Base-by-base conservation (phyloP, 306 rosid species). In the Sicyos baderoa region DNA sequence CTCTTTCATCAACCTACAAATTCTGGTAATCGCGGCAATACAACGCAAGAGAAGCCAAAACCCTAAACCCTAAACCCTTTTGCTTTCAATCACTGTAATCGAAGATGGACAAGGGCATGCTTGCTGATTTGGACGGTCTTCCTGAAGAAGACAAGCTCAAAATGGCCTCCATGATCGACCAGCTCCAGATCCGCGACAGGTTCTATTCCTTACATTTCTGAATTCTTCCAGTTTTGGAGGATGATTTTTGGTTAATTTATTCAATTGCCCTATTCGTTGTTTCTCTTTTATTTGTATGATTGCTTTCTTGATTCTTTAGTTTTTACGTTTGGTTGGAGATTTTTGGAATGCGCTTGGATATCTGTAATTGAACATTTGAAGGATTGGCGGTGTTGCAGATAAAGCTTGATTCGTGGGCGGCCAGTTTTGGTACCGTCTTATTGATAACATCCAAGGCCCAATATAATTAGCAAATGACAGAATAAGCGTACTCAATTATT, bases 101-200 rank as follows among this genome's bases (percentile, higher is more conserved):
- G 76, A 79, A 82, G 80, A 87, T 84, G 96, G 91, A 91, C 72
- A 87, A 80, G 82, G 79, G 47, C 75, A 73, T 80, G 74, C 54
- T 84, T 12, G 83, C 76, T 11, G 84, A 85, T 37, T 45, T 84
- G 74, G 80, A 77, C 2, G 74, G 77, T 80, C 82, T 87, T 75
- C 78, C 88, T 12, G 91, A 79, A 11, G 90, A 85, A 76, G 97
- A 87, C 25, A 72, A 77, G 84, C 68, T 72, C 29, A 83, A 73
- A 83, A 79, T 91, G 91, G 62, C 91, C 25, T n/a, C 81, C 77
- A 73, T 82, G 66, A 82, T 80, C 19, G 87, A 85, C 8, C 83
- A 84, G 52, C 88, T 85, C 63, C 96, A 86, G 79, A 64, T 78
- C 32, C 88, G 89, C 21, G 47, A 91, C 83, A 88, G 96, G 96